Percentiles rank a stretch among this genome's conserved stretches.
phyloP scores from a whole-genome alignment of 2,329 filamentous ascomycete genomes.

The Lecanicillium sp. region DNA sequence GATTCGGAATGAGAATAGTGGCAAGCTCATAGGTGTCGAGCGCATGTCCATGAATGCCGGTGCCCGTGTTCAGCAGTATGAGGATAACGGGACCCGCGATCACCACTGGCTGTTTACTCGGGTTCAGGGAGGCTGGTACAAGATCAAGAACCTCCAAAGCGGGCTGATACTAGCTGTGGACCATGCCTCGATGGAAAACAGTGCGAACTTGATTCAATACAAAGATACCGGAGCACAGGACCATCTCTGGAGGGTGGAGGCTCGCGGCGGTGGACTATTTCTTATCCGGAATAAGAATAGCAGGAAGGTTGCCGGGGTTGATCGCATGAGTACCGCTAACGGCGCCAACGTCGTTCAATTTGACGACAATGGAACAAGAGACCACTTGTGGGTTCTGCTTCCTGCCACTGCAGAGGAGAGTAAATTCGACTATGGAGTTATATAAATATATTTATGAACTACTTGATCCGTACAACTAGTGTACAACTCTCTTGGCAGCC shows the following conservation, averaged over 20 bases:
- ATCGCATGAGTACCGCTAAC: slow-evolving; percentile 8
- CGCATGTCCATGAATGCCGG: neutral
- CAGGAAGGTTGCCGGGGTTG: slow-evolving; percentile 8
- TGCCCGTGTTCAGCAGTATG: slow-evolving; percentile 9
- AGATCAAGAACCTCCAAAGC: slow-evolving; percentile 10
- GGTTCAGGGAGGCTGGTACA: slow-evolving; percentile 9
- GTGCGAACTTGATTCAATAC: slow-evolving; percentile 8
- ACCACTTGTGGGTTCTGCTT: slow-evolving; percentile 11
- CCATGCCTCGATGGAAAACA: slow-evolving; percentile 7
- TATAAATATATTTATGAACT: too few relatives aligned
- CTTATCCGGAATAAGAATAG: slow-evolving; percentile 11
- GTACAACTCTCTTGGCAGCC: too few relatives aligned
- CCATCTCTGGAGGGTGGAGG: slow-evolving; percentile 10
- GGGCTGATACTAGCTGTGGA: slow-evolving; percentile 8
- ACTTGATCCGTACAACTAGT: too few relatives aligned
- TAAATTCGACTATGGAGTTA: too few relatives aligned
- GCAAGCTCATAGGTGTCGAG: slow-evolving; percentile 11
- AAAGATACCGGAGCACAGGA: slow-evolving; percentile 4
- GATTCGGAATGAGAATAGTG: slow-evolving; percentile 12
- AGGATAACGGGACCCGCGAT: slow-evolving; percentile 10
- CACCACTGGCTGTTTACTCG: slow-evolving; percentile 9
- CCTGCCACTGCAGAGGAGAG: slow-evolving; percentile 1
- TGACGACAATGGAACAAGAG: slow-evolving; percentile 11
- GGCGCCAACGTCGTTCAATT: slow-evolving; percentile 11
- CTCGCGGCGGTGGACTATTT: slow-evolving; percentile 5